phyloP scores from a whole-genome alignment of 106 monocot species.

The Triglochin maritima region DNA sequence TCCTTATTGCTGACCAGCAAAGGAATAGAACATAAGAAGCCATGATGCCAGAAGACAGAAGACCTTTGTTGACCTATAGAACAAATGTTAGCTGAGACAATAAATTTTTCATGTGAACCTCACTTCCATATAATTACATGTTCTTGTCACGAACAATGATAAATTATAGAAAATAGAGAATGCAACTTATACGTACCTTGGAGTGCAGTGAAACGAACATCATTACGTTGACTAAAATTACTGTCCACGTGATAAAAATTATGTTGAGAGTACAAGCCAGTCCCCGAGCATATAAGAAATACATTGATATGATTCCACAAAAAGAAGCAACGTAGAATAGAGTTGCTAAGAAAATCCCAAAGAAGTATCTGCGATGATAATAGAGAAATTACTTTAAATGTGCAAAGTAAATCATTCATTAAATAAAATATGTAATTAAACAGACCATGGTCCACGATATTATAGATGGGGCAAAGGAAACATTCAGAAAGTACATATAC shows the following conservation, averaged over 20 bases:
- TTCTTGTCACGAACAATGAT: too few relatives aligned
- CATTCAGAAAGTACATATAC: too few relatives aligned
- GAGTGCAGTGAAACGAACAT: constrained; percentile 56
- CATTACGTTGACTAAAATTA: constrained; percentile 45
- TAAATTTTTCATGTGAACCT: too few relatives aligned
- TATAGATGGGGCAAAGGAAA: too few relatives aligned
- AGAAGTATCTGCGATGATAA: constrained; percentile 30
- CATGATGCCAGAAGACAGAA: constrained; percentile 71
- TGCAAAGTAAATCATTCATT: background rate
- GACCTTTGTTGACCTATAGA: constrained; percentile 45
- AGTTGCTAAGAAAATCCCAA: constrained; percentile 47
- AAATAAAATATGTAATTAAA: too few relatives aligned
- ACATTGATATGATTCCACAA: constrained; percentile 37
- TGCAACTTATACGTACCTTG: constrained; percentile 28
- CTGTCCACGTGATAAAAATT: constrained; percentile 62
- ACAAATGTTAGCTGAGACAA: too few relatives aligned
- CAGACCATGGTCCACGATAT: too few relatives aligned
- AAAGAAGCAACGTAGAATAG: constrained; percentile 39
- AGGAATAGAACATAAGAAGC: constrained; percentile 56
- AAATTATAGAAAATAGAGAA: too few relatives aligned
- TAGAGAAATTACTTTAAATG: too few relatives aligned
- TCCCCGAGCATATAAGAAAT: constrained; percentile 29
- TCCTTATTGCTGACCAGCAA: constrained; percentile 69
- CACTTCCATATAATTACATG: too few relatives aligned
- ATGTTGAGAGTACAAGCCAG: constrained; percentile 41